Evolutionary conservation across 1,284 basidiomycete genomes (phyloP), one percentile per base, ranked within the genome.

Genomic region (Tylopilus sp.): DNA sequence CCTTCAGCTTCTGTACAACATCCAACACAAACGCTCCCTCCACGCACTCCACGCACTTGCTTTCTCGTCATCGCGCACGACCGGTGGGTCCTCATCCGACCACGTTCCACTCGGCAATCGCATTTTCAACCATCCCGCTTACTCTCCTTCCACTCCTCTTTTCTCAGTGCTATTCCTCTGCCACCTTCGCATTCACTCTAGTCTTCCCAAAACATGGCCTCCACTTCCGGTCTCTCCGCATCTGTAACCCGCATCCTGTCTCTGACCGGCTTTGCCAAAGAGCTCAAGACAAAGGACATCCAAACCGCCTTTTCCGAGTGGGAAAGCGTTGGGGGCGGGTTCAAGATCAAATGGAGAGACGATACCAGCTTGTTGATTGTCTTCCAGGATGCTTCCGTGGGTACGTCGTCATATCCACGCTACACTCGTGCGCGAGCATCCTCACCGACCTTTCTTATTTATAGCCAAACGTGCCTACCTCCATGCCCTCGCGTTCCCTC

Each of bases 311-410:
- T 99, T 69, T 77, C 84, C 45, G 91, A 94, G 37, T 98, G 89
- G 81, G 94, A 97, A 61, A 79, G 76, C 53, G 76, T 85, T 40
- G 84, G 78, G 52, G 94, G 94, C 33, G 96, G 95, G 16, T 97
- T 97, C 77, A 92, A 94, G 76, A 97, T 99, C 71, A 99, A 99
- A 70, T 99, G 96, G 96, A 82, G 86, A 59, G 93, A 99, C 70
- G 96, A 99, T 70, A 94, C 91, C 40, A 95, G 90, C 64, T 89
- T 96, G 37, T 75, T 97, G 63, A 88, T 98, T 63, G 94, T 99
- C 55, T 99, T 99, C 68, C 81, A 83, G 59, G 90, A 94, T 69
- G 82, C 89, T 54, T 74, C 80, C 49, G 79, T 86, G 50, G 88
- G 91, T 93, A 65, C 75, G 89, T 79, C 44, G 36, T 49, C 45